phyloP scores from a whole-genome alignment of 2,329 filamentous ascomycete genomes.

The Penicillium sp. region DNA sequence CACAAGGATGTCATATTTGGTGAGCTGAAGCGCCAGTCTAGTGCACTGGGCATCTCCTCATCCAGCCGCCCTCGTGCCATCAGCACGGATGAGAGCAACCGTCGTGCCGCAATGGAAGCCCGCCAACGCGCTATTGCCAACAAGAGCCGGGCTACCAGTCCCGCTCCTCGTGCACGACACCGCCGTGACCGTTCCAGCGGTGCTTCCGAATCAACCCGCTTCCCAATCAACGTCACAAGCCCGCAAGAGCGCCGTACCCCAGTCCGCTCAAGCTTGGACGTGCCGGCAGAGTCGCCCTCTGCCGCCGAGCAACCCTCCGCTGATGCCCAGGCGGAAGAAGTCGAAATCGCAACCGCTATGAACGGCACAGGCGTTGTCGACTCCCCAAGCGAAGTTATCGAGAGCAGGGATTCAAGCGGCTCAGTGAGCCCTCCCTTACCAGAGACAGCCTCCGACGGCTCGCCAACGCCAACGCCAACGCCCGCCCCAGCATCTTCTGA shows the following conservation, averaged over 20 bases:
- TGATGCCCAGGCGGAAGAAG: conserved; percentile 32
- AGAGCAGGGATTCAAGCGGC: conserved; percentile 30
- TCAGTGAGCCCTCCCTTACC: conserved; percentile 35
- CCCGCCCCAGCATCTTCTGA: conserved; percentile 29
- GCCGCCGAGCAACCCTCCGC: conserved; percentile 36
- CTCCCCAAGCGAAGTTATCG: conserved; percentile 29
- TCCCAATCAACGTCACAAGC: conserved; percentile 75
- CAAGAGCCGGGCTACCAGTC: conserved; percentile 75
- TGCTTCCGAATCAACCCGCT: conserved; percentile 75
- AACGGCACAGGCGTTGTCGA: conserved; percentile 48
- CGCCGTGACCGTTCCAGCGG: conserved; percentile 78
- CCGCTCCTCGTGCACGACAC: conserved; percentile 60
- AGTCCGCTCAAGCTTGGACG: conserved; percentile 74
- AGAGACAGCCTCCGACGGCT: conserved; percentile 36
- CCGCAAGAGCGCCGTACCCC: conserved; percentile 57
- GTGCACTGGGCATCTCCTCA: conserved; percentile 52
- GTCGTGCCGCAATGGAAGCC: conserved; percentile 92
- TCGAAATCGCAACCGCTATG: conserved; percentile 23
- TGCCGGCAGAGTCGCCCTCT: conserved; percentile 63
- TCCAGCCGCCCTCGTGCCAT: conserved; percentile 77
- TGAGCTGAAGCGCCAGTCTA: conserved; percentile 79
- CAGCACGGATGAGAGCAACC: conserved; percentile 93
- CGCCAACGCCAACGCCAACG: conserved; percentile 39
- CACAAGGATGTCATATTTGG: conserved; percentile 96
- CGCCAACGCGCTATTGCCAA: conserved; percentile 77